Evolutionary conservation across 176 grass and related monocot genomes (phyloP).

Genomic region (Cymbopogon citratus): DNA sequence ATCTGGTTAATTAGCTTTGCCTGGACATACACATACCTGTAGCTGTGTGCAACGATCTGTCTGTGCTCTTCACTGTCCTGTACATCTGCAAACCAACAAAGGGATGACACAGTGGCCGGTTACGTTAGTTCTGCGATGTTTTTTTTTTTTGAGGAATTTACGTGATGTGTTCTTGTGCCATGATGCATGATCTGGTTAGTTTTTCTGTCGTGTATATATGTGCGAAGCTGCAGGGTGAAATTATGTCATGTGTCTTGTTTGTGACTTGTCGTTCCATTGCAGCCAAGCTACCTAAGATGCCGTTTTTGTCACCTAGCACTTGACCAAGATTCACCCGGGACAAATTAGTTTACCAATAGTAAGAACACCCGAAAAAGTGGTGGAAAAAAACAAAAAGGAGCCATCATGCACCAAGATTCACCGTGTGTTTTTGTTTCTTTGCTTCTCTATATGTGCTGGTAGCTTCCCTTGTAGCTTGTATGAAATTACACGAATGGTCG

Average conservation of each 20-base stretch:
- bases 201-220: neutral
- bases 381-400: conserved; percentile 26
- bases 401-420: conserved; percentile 29
- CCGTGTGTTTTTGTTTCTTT: conserved; percentile 17
- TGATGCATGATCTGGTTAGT: neutral
- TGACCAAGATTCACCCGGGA: conserved; percentile 34
- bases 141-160: too few relatives aligned
- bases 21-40: neutral
- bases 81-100: conserved; percentile 79
- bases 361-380: conserved; percentile 35
- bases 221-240: neutral
- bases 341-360: conserved; percentile 36
- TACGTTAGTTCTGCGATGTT: neutral
- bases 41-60: conserved; percentile 46
- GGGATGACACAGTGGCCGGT: too few relatives aligned
- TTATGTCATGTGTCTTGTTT: neutral
- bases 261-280: neutral
- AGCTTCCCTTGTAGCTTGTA: conserved; percentile 16
- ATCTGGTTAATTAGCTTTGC: neutral
- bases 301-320: conserved; percentile 49
- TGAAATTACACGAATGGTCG: neutral
- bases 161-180: neutral
- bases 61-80: conserved; percentile 90
- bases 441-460: neutral
- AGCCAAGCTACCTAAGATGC: conserved; percentile 32